Percentiles rank a stretch among this genome's conserved stretches.
Conservation (phyloP, 2,329 filamentous ascomycete genomes). For the Tolypocladium nubicola region DNA sequence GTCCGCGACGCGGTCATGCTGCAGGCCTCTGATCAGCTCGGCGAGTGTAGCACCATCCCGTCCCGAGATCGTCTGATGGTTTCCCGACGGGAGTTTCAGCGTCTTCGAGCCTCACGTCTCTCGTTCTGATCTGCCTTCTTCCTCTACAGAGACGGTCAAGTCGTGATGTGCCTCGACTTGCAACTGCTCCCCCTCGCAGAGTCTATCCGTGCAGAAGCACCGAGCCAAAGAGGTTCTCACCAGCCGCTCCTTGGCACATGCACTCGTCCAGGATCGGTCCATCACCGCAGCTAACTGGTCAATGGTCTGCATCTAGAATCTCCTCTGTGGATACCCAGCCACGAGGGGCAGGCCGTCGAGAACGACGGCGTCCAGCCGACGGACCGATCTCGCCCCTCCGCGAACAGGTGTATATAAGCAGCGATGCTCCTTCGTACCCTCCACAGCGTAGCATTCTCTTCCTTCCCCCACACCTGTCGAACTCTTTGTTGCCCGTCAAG, state of each 20-base stretch:
- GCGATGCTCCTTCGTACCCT: no score
- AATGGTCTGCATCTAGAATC: neutral
- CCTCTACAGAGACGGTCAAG: neutral
- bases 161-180: no score
- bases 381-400: neutral
- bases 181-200: neutral
- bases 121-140: neutral
- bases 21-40: neutral
- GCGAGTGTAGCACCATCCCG: neutral
- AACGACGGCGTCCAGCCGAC: neutral
- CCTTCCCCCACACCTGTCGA: neutral
- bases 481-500: neutral
- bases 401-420: neutral
- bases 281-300: neutral
- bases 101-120: neutral
- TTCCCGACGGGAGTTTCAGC: neutral
- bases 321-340: neutral
- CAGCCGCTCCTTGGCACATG: constrained; percentile 3
- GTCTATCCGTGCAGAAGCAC: neutral
- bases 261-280: neutral
- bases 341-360: neutral
- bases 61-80: neutral
- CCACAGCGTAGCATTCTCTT: neutral
- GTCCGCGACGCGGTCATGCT: neutral
- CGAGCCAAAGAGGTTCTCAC: constrained; percentile 3